phyloP scores from a whole-genome alignment of 805 yeast species.

The Ogataea naganishii region DNA sequence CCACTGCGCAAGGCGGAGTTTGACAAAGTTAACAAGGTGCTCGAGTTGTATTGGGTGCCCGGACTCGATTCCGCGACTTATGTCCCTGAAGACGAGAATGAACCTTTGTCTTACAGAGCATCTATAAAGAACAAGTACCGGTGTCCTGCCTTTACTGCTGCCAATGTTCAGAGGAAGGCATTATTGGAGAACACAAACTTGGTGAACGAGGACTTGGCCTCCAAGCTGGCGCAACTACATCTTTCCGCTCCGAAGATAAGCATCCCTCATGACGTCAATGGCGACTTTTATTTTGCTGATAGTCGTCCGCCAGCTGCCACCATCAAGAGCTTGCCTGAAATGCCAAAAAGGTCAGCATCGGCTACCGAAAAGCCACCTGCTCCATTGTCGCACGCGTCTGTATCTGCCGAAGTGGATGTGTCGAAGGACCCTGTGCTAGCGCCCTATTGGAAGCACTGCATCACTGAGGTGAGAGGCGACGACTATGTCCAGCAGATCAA shows the following conservation, averaged over 20 bases:
- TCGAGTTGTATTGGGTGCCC: slow-evolving; percentile 87
- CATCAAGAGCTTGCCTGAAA: slow-evolving; percentile 21
- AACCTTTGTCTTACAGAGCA: slow-evolving; percentile 65
- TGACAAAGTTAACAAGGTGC: slow-evolving; percentile 52
- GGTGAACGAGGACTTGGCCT: slow-evolving; percentile 33
- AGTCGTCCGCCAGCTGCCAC: slow-evolving; percentile 6
- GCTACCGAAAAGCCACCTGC: slow-evolving; percentile 4
- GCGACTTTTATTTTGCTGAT: neutral
- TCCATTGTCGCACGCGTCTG: slow-evolving; percentile 5
- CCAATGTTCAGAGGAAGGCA: slow-evolving; percentile 40
- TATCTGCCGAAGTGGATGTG: no score
- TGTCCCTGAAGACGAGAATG: slow-evolving; percentile 83
- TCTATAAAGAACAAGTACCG: slow-evolving; percentile 74
- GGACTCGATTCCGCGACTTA: slow-evolving; percentile 89
- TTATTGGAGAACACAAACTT: slow-evolving; percentile 21
- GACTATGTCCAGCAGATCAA: slow-evolving; percentile 70
- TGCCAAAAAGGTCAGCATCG: slow-evolving; percentile 12
- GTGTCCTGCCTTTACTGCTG: slow-evolving; percentile 65
- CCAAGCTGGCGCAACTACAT: slow-evolving; percentile 41
- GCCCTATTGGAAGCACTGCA: slow-evolving; percentile 49
- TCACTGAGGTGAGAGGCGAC: slow-evolving; percentile 43
- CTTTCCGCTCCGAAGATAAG: slow-evolving; percentile 38
- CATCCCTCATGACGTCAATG: slow-evolving; percentile 15
- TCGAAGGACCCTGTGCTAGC: slow-evolving; percentile 34
- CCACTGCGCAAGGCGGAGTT: slow-evolving; percentile 91